Conservation (phyloP, 352 stramenopile species). For the Phytophthora brassicae region DNA sequence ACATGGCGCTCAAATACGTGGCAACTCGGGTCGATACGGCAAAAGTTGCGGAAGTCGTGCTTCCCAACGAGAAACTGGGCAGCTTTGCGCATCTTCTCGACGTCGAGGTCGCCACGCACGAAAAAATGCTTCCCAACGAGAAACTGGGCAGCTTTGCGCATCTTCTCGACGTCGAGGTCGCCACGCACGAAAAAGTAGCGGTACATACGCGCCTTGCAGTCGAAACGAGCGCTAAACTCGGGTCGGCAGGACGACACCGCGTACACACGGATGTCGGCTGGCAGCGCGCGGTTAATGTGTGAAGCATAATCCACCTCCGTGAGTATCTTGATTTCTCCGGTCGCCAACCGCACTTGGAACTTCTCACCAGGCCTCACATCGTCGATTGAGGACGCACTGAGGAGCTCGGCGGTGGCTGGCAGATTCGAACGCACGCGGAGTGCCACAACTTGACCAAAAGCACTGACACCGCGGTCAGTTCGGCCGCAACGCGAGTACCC, state of each 20-base stretch:
- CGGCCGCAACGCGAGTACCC: conserved; percentile 96
- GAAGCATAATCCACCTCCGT: conserved; percentile 95
- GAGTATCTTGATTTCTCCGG: conserved; percentile 66
- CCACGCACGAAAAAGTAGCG: conserved; percentile 96
- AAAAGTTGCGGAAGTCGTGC: conserved; percentile 99
- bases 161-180: conserved; percentile 75
- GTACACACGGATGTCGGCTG: conserved; percentile 84
- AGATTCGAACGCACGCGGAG: conserved; percentile 78
- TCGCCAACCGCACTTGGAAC: conserved; percentile 61
- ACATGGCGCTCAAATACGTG: conserved; percentile 94
- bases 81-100: conserved; percentile 88
- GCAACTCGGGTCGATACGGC: conserved; percentile 98
- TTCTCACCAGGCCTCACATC: conserved; percentile 58
- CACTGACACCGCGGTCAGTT: conserved; percentile 96
- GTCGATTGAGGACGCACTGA: conserved; percentile 69
- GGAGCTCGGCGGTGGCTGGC: conserved; percentile 56
- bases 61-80: conserved; percentile 90
- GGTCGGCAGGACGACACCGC: conserved; percentile 68
- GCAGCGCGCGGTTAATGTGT: conserved; percentile 97
- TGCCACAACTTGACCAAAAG: conserved; percentile 79
- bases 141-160: conserved; percentile 83
- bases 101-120: conserved; percentile 62
- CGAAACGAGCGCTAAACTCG: conserved; percentile 96
- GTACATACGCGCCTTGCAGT: conserved; percentile 93
- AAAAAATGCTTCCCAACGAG: conserved; percentile 99